phyloP scores from a whole-genome alignment of 805 yeast species.

The Saccharomycopsis sp. region DNA sequence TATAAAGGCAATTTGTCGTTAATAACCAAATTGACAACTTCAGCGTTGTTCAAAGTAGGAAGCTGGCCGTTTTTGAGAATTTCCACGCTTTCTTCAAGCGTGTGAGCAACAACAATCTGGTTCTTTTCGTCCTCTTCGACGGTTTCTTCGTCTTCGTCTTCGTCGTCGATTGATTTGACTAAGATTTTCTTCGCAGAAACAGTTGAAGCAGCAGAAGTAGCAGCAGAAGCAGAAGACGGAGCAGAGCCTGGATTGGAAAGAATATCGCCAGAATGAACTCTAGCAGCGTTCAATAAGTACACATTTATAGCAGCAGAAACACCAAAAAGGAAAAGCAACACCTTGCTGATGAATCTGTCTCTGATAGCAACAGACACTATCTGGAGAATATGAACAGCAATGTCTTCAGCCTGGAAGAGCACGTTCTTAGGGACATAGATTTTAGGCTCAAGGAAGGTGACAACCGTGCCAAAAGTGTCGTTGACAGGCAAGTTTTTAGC shows the following conservation, averaged over 20 bases:
- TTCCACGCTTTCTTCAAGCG: slow-evolving; percentile 58
- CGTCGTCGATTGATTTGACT: no score
- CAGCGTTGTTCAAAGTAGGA: slow-evolving; percentile 59
- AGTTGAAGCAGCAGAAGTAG: background rate
- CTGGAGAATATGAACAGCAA: slow-evolving; percentile 43
- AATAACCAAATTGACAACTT: slow-evolving; percentile 63
- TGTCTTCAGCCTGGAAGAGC: slow-evolving; percentile 57
- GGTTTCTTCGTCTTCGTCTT: no score
- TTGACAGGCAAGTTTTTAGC: slow-evolving; percentile 39
- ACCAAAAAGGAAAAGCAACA: slow-evolving; percentile 63
- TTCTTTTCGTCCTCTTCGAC: background rate
- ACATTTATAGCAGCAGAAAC: slow-evolving; percentile 75
- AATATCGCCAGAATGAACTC: slow-evolving; percentile 46
- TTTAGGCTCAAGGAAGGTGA: slow-evolving; percentile 51
- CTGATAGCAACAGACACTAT: slow-evolving; percentile 62
- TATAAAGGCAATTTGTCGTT: slow-evolving; percentile 82
- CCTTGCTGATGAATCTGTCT: slow-evolving; percentile 75
- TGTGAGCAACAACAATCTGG: slow-evolving; percentile 31
- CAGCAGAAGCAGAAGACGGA: background rate
- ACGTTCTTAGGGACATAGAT: slow-evolving; percentile 52
- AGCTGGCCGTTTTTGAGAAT: slow-evolving; percentile 67
- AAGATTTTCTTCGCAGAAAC: no score
- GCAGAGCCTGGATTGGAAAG: slow-evolving; percentile 25
- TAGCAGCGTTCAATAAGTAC: slow-evolving; percentile 81
- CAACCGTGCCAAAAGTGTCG: slow-evolving; percentile 43